These are phyloP conservation scores for Talaromyces sp. DNA, from an alignment of 2,329 filamentous ascomycete genomes.

Conservation along the genomic window DNA sequence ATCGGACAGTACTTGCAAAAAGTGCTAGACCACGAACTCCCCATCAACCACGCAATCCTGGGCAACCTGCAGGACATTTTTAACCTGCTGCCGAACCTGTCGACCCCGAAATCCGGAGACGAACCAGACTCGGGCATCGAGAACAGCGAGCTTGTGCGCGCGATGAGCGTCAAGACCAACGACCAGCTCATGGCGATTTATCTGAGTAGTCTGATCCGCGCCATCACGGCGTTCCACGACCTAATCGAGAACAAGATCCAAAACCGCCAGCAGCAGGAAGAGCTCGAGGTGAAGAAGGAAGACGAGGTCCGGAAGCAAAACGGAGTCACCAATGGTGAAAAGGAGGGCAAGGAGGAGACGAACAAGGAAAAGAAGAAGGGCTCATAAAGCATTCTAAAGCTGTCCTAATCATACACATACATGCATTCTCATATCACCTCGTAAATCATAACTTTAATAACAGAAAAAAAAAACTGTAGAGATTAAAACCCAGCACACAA, in stretches of 20 bases:
- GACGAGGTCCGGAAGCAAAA: slow-evolving; percentile 51
- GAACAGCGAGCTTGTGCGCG: slow-evolving; percentile 83
- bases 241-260: slow-evolving; percentile 99
- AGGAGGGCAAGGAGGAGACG: slow-evolving; percentile 49
- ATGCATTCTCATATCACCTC: background rate
- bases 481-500: slow-evolving; percentile 49
- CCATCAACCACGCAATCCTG: slow-evolving; percentile 94
- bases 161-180: slow-evolving; percentile 98
- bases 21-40: slow-evolving; percentile 85
- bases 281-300: slow-evolving; percentile 66
- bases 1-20: slow-evolving; percentile 95
- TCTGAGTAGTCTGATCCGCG: slow-evolving; percentile 89
- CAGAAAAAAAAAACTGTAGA: too few relatives aligned
- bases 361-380: slow-evolving; percentile 59
- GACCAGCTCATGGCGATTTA: slow-evolving; percentile 99
- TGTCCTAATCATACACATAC: background rate
- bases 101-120: slow-evolving; percentile 66
- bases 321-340: slow-evolving; percentile 48
- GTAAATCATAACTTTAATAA: too few relatives aligned
- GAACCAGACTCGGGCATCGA: slow-evolving; percentile 48
- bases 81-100: slow-evolving; percentile 94
- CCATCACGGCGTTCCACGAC: slow-evolving; percentile 98
- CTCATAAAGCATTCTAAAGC: slow-evolving; percentile 44
- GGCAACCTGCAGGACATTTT: slow-evolving; percentile 99
- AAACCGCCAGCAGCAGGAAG: slow-evolving; percentile 94